Base-by-base conservation (phyloP, 768 basidiomycete genomes). In the Hemileccinum impolitum region DNA sequence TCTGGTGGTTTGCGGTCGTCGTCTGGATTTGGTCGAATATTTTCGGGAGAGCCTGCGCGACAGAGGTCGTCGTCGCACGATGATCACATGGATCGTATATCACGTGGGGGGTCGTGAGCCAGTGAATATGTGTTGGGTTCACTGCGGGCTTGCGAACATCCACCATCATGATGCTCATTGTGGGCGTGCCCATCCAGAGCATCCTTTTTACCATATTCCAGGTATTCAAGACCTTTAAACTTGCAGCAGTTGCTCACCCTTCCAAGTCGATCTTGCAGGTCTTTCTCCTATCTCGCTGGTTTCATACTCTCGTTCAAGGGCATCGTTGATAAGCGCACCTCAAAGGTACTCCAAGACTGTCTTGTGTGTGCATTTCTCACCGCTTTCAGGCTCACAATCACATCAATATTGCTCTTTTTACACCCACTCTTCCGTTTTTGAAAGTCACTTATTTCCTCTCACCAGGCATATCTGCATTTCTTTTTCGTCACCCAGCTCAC, bases 381-480 rank as follows among this genome's bases (percentile, higher is more conserved):
- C 13, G 25, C 23, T 2, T 59, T 23, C 25, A 89, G 87, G 79
- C 82, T 78, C 71, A 91, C 17, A 92, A 91, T 59, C 75, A 79
- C 18, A 70, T 95, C 45, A 95, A 94, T 65, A 82, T 95, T 19
- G 87, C 87, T 0, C 79, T 97, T 28, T 96, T 97, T 71, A 91
- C 89, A 0, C 88, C 90, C 0, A 84, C 87, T 0, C 79, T 94
- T 6, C 73, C 94, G 28, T 94, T 95, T 70, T 93, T 89, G 12
- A 98, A 96, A 71, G 93, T 98, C 18, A 95, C 94, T 0, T 95
- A 94, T 72, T 90, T 87, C 64, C 68, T 94, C 36, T 81, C 87
- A 0, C 93, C 94, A 64, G 80, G 87, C 80, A 55, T 30, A 75
- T 60, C 40, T 18, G 1, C 15, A 6, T 7, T 18, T n/a, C 25